Evolutionary conservation across 805 yeast genomes (phyloP), one percentile per base, ranked within the genome.

Genomic region (Tetrapisispora arboricola): DNA sequence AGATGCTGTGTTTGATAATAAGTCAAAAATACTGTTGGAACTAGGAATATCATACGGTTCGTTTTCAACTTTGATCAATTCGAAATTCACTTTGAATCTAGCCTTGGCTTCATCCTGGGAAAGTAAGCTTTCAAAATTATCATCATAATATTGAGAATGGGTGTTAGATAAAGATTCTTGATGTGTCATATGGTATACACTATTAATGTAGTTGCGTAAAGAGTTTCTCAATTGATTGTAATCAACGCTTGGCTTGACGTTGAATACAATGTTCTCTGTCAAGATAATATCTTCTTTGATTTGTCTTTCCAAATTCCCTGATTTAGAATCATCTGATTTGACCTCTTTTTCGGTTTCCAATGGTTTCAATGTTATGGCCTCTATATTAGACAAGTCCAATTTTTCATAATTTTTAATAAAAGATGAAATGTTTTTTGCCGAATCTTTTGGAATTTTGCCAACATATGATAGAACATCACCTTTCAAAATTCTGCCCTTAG

Each of bases 391-490:
- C 44, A 87, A 67, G 57, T 88, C 95, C 48, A 87, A 66, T 51
- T 75, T 79, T 46, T 74, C 72, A 47, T 72, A 72, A 26, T 70
- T 61, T 38, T 72, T 66, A 47, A 88, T 61, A 54, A 67, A 79
- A 24, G 73, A 64, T 6, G 83, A 68, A 43, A 88, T 69, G 17
- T 64, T 58, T 16, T 62, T 52, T 19, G 78, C 76, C 6, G 80
- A 64, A 8, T 73, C 77, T 29, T 66, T 52, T 10, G 84, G 63
- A 40, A 88, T 82, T 45, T 73, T 63, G 22, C 97, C 96, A 39
- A 88, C 55, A 57, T 75, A 78, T 0, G 94, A 92, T 49, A 88
- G 70, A 1, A 88, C 90, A 60, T 90, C 98, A 47, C 97, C 97
- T 64, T 83, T 84, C 48, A 90, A 70, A 31, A 90, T 59, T 54